Evolutionary conservation across 176 grass and related monocot species (phyloP), one percentile per base, ranked within the genome.

Genomic region (Secale cereale): DNA sequence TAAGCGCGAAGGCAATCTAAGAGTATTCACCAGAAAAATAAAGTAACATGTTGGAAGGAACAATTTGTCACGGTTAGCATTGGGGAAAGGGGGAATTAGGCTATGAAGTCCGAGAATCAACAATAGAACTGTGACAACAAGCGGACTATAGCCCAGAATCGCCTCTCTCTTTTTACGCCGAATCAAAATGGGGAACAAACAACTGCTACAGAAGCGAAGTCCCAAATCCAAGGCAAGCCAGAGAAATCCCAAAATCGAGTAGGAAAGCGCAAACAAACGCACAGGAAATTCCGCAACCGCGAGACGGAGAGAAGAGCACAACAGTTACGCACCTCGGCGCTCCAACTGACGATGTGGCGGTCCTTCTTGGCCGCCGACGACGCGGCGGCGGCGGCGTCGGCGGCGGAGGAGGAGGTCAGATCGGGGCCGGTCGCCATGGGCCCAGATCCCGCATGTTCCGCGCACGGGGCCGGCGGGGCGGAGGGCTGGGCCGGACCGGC

Each of bases 321-420:
- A 4, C 37, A 11, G 15, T 23, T 4, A 70, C 35, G 23, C 41
- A 98, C 96, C 96, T 95, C 68, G 74, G 89, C 67, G 69, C 85
- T 95, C 93, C 97, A 99, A 65, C 88, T 88, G 25, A 94, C 94
- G 63, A 99, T 87, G 76, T 92, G 94, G 6, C 93, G 96, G 70
- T 99, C 93, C 93, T 92, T 99, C 88, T 94, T 99, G 41, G 52
- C 77, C 31, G 81, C 59, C 59, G 81, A 23, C 32, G 39, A 67
- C 70, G 70, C 26, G 6, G 41, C 65, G 6, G 23, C 82, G 46
- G 77, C 16, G 63, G 23, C 71, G 66, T 5, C 27, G 87, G 87
- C 45, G 45, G 85, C 22, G 64, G 83, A 5, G n/a, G 74, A 17
- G 69, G 89, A 77, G 85, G 36, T 91, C 77, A 91, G 85, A 91